phyloP scores from a whole-genome alignment of 345 rosid species.

The Arabidopsis arenosa region DNA sequence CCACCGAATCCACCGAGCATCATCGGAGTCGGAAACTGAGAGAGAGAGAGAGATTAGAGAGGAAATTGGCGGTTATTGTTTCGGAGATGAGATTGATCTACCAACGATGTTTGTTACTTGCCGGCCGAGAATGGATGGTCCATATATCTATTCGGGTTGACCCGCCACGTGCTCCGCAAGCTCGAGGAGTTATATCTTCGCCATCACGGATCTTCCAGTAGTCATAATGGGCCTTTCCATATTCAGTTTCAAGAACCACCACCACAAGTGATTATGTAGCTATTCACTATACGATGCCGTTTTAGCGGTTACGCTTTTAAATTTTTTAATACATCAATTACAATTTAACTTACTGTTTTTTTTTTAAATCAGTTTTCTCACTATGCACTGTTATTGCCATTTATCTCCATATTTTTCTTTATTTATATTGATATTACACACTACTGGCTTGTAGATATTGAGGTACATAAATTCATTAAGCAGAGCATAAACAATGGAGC shows the following conservation, averaged over 20 bases:
- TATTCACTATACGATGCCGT: not conserved
- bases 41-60: not conserved
- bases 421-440: too few relatives aligned
- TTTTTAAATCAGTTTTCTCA: too few relatives aligned
- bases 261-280: not conserved
- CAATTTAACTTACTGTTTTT: too few relatives aligned
- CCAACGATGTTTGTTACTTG: not conserved
- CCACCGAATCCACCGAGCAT: conserved; percentile 53
- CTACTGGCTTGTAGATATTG: too few relatives aligned
- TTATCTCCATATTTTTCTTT: too few relatives aligned
- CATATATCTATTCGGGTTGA: conserved; percentile 24
- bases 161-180: conserved; percentile 24
- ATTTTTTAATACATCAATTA: too few relatives aligned
- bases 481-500: too few relatives aligned
- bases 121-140: conserved; percentile 24
- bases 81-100: conserved; percentile 10
- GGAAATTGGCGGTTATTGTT: not conserved
- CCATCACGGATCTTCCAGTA: not conserved
- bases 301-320: not conserved
- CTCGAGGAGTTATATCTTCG: not conserved
- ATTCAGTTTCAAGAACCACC: not conserved
- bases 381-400: too few relatives aligned
- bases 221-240: conserved; percentile 12
- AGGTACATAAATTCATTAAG: too few relatives aligned
- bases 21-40: not conserved